Percentiles rank a stretch among this genome's conserved stretches.
phyloP scores from a whole-genome alignment of 2,329 filamentous ascomycete genomes.

The Venturia nashicola region DNA sequence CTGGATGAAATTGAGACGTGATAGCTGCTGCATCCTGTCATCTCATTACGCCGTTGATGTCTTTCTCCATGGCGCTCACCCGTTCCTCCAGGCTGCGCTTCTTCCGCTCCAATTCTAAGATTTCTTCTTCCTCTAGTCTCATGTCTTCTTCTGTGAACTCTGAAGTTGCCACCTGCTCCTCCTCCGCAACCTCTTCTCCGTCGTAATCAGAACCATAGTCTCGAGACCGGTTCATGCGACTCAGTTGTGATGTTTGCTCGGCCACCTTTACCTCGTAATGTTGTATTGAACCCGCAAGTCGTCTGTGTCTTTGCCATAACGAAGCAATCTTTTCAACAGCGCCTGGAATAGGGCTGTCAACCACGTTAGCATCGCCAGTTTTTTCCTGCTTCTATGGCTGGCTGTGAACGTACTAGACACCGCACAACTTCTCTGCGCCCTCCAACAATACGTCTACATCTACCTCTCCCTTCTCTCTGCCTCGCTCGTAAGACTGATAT shows the following conservation, averaged over 20 bases:
- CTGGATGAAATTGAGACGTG: not conserved
- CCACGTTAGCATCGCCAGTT: conserved; percentile 12
- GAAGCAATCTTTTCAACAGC: conserved; percentile 63
- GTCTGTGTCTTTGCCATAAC: conserved; percentile 57
- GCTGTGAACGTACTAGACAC: conserved; percentile 56
- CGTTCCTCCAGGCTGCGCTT: conserved; percentile 50
- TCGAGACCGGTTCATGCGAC: conserved; percentile 53
- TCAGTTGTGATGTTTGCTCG: conserved; percentile 62
- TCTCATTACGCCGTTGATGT: conserved; percentile 32
- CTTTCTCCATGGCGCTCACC: conserved; percentile 55
- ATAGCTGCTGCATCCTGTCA: not conserved
- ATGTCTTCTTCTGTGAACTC: conserved; percentile 56
- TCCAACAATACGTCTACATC: conserved; percentile 76
- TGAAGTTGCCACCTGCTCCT: conserved; percentile 22
- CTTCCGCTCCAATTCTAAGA: conserved; percentile 49
- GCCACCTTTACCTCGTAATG: conserved; percentile 73
- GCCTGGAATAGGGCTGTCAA: conserved; percentile 54
- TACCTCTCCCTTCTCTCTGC: conserved; percentile 52
- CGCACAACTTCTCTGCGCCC: conserved; percentile 81
- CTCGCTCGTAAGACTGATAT: conserved; percentile 29
- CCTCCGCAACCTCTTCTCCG: conserved; percentile 34
- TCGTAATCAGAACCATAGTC: conserved; percentile 39
- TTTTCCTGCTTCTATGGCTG: not conserved
- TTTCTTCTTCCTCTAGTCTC: conserved; percentile 55
- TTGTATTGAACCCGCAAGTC: conserved; percentile 60